Evolutionary conservation across 441 rosid species (phyloP).

Genomic region (Gossypium laxum): DNA sequence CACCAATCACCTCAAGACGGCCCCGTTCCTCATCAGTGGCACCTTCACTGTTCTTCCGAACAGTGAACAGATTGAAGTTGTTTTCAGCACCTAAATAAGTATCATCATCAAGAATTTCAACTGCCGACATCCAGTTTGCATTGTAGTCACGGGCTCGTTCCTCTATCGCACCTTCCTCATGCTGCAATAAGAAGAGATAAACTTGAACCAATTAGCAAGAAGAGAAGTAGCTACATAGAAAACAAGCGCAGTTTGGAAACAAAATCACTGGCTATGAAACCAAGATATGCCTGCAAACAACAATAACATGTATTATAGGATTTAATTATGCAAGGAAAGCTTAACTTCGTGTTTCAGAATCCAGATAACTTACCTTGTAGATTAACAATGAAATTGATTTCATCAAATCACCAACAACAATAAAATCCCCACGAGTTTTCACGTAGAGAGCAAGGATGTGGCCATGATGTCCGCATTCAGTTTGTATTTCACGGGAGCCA

Average conservation of each 20-base stretch:
- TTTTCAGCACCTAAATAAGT: conserved; percentile 89
- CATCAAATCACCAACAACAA: conserved; percentile 96
- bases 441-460: conserved; percentile 95
- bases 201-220: neutral
- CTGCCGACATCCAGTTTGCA: conserved; percentile 98
- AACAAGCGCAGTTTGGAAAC: neutral
- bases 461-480: conserved; percentile 97
- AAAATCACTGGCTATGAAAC: neutral
- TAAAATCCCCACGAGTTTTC: conserved; percentile 96
- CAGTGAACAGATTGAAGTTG: conserved; percentile 75
- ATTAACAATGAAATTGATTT: conserved; percentile 84
- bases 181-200: neutral
- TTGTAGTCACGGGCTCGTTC: conserved; percentile 94
- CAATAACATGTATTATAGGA: neutral
- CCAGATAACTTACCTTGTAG: conserved; percentile 51
- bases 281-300: neutral
- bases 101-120: conserved; percentile 93
- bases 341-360: neutral
- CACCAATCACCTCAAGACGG: conserved; percentile 91
- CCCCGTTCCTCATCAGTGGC: conserved; percentile 95
- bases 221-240: neutral
- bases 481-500: conserved; percentile 76
- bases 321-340: neutral
- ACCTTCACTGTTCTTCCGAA: conserved; percentile 92
- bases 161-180: conserved; percentile 98